These are phyloP conservation scores for Yamadazyma spencermartinsiae DNA, from an alignment of 1,139 yeast genomes.

Conservation along the genomic window DNA sequence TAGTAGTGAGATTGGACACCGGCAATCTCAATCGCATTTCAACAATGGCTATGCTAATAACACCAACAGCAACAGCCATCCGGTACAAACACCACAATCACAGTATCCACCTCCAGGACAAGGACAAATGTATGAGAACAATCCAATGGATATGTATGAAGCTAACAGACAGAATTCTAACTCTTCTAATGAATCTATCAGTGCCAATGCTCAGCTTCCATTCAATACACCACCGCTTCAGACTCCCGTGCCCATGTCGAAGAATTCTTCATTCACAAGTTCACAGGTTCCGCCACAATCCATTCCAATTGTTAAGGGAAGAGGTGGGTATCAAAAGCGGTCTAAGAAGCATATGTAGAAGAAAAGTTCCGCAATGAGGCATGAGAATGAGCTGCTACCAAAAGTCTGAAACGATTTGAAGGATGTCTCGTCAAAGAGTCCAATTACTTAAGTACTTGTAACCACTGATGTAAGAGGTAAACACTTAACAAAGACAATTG, in stretches of 20 bases:
- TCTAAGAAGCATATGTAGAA: constrained; percentile 36
- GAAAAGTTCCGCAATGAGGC: background rate
- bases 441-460: too few species aligned
- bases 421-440: too few species aligned
- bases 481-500: too few species aligned
- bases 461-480: too few species aligned
- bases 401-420: too few species aligned
- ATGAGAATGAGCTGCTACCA: too few species aligned
- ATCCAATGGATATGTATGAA: constrained; percentile 17
- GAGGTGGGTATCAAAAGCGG: constrained; percentile 53
- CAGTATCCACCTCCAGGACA: background rate
- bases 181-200: constrained; percentile 17
- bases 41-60: background rate
- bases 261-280: constrained; percentile 1
- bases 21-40: constrained; percentile 2
- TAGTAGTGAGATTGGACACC: constrained; percentile 6
- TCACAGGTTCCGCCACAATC: constrained; percentile 7
- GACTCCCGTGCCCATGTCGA: constrained; percentile 12
- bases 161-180: constrained; percentile 13
- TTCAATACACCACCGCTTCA: constrained; percentile 18
- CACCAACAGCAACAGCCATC: background rate
- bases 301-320: constrained; percentile 43
- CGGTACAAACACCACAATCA: background rate
- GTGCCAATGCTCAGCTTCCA: constrained; percentile 12
- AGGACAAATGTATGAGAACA: constrained; percentile 1